A percentile compares a stretch with the other conserved stretches of the same genome.
These are phyloP conservation scores for Pochonia chlamydosporia DNA, from an alignment of 2,329 filamentous ascomycete species.

Conservation along the genomic window DNA sequence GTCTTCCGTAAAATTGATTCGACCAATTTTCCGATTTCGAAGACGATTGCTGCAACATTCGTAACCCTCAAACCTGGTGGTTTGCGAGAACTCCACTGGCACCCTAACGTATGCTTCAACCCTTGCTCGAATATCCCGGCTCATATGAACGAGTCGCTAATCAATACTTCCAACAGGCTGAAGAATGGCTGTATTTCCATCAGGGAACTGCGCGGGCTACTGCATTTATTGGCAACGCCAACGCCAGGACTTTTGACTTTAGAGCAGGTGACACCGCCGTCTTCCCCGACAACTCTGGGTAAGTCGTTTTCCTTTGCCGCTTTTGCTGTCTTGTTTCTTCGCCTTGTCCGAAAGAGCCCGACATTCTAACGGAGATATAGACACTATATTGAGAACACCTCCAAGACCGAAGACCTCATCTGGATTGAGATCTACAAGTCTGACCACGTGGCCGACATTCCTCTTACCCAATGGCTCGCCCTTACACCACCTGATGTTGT, in stretches of 20 bases:
- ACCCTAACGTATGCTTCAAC: slow-evolving; percentile 50
- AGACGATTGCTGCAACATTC: slow-evolving; percentile 59
- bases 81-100: slow-evolving; percentile 64
- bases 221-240: slow-evolving; percentile 56
- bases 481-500: slow-evolving; percentile 59
- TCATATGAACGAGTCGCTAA: not conserved
- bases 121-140: not conserved
- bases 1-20: slow-evolving; percentile 60
- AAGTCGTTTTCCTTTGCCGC: slow-evolving; percentile 13
- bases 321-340: not conserved
- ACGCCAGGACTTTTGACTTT: slow-evolving; percentile 63
- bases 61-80: slow-evolving; percentile 59
- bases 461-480: slow-evolving; percentile 63
- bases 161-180: slow-evolving; percentile 37
- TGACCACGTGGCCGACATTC: slow-evolving; percentile 61
- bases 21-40: slow-evolving; percentile 60
- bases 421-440: slow-evolving; percentile 68
- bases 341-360: not conserved
- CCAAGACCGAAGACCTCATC: slow-evolving; percentile 55
- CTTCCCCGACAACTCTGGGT: slow-evolving; percentile 60
- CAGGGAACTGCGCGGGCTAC: slow-evolving; percentile 55
- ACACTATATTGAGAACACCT: slow-evolving; percentile 66
- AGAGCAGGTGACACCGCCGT: slow-evolving; percentile 60
- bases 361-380: slow-evolving; percentile 20
- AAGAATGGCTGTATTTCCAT: slow-evolving; percentile 70